Base-by-base conservation (phyloP, 2,329 filamentous ascomycete species). In the Beauveria medogensis region DNA sequence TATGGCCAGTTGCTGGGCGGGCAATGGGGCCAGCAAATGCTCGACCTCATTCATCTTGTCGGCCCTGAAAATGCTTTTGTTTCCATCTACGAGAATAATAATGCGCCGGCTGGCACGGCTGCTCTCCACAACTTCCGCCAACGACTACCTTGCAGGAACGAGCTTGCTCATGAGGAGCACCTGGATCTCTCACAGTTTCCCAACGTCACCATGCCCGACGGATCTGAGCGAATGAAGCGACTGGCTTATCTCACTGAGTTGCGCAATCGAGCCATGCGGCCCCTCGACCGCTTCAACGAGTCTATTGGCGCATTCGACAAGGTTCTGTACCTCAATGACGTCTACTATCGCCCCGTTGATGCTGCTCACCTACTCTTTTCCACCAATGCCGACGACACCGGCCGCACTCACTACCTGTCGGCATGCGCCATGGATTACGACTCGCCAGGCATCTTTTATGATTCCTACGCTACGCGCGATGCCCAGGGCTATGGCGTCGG, bases 31-130 rank as follows among this genome's bases (percentile, higher is more conserved):
- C 70, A 79, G 62, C 78, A 80, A 26, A 69, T 92, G 0, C 69
- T 86, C 46, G 75, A 83, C 22, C 72, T 92, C 59, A 80, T 91
- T 37, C 77, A 88, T 54, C 70, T 89, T 34, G 76, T 92, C 43
- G 89, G 89, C 0, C 78, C 80, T 16, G 76, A 87, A 41, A 88
- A 90, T 67, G 84, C 88, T 2, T 89, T 85, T 68, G 72, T 92
- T 59, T 89, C 86, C 71, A 82, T 92, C 37, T 91, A 90, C 70
- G 88, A 90, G 69, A 88, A 89, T 67, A 84, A 89, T 68, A 82
- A 86, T 37, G 85, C 86, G 2, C 73, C 77, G 1, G 73, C 77
- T 34, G 85, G 84, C 18, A 77, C 77, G 61, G 70, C 74, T 40
- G 84, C 86, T 0, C 74, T 91, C 59, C 67, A 73, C 34, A 71